Evolutionary conservation across 2,329 filamentous ascomycete species (phyloP), one percentile per base, ranked within the genome.

Genomic region (Fusarium verrucosum): DNA sequence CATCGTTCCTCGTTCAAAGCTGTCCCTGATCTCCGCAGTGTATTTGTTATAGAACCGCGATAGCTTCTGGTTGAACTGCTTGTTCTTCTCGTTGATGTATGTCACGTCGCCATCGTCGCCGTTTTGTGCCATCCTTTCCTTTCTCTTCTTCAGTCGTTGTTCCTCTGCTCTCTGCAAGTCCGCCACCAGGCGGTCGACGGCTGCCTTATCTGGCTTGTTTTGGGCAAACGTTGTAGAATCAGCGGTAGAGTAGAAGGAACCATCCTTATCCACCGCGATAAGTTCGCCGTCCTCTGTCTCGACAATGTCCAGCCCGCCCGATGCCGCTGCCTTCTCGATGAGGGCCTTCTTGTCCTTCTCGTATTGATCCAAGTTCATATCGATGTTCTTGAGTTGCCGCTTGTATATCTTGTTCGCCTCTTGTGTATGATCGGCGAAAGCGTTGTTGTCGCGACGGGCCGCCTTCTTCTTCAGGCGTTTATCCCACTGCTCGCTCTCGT

Each of bases 1-100:
- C 86, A 96, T 96, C 5, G 95, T 98, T 17, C 95, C 95, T 66
- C 95, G 87, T 85, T 99, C 95, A 76, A 99, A 99, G 78, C 91
- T 97, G 75, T 99, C 95, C 74, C 95, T 85, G 72, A 99, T 98
- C 77, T 99, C 95, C 28, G 91, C 88, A 41, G 95, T 99, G 78
- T 99, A 99, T 83, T 97, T 96, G 81, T 99, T 95, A 80, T 99
- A 99, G 81, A 98, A 99, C 68, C 95, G 85, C 50, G 90, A 84
- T 77, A 99, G 82, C 82, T 99, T 98, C 82, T 96, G 89, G 87
- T 99, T 99, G 83, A 99, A 99, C 84, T 97, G 93, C 84, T 98
- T 98, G 84, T 99, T 99, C 89, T 99, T 97, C 80, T 97, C 93
- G 80, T 99, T 99, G 86, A 99, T 99, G 79, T 97, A 98, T 9